These are phyloP conservation scores for Pseudofabraea citricarpa DNA, from an alignment of 2,329 filamentous ascomycete genomes.

Conservation along the genomic window DNA sequence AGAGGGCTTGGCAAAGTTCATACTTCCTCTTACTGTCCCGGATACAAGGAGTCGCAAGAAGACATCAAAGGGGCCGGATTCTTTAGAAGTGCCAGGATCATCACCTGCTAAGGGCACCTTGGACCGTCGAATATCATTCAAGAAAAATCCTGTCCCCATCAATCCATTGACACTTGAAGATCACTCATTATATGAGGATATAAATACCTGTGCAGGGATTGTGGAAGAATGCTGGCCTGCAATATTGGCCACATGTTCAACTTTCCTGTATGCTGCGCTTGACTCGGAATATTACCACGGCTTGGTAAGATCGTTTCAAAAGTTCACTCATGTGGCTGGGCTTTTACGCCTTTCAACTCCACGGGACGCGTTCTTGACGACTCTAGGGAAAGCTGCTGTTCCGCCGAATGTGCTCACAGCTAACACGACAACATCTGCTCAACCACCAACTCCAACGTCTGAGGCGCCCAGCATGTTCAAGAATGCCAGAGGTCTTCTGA, in stretches of 20 bases:
- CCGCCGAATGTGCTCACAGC: constrained; percentile 71
- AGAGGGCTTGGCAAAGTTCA: constrained; percentile 88
- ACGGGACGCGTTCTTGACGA: constrained; percentile 90
- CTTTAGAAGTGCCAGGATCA: constrained; percentile 16
- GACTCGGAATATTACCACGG: constrained; percentile 93
- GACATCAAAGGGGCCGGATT: constrained; percentile 21
- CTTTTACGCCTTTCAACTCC: constrained; percentile 79
- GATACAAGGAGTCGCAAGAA: constrained; percentile 54
- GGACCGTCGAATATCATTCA: constrained; percentile 63
- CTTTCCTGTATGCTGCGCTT: constrained; percentile 85
- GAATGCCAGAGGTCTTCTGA: constrained; percentile 68
- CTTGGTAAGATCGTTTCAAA: constrained; percentile 87
- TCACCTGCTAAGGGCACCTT: constrained; percentile 26
- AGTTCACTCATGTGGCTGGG: constrained; percentile 91
- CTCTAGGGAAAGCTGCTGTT: constrained; percentile 86
- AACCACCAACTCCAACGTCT: constrained; percentile 38
- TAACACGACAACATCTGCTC: constrained; percentile 42
- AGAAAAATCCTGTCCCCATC: constrained; percentile 71
- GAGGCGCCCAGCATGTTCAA: constrained; percentile 55
- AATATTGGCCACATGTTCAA: constrained; percentile 89
- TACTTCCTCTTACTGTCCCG: constrained; percentile 84
- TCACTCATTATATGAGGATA: constrained; percentile 65
- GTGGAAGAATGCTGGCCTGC: constrained; percentile 95
- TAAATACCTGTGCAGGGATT: constrained; percentile 74
- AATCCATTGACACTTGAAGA: constrained; percentile 77